phyloP scores from a whole-genome alignment of 2,329 filamentous ascomycete species.

The Polytolypa hystricis region DNA sequence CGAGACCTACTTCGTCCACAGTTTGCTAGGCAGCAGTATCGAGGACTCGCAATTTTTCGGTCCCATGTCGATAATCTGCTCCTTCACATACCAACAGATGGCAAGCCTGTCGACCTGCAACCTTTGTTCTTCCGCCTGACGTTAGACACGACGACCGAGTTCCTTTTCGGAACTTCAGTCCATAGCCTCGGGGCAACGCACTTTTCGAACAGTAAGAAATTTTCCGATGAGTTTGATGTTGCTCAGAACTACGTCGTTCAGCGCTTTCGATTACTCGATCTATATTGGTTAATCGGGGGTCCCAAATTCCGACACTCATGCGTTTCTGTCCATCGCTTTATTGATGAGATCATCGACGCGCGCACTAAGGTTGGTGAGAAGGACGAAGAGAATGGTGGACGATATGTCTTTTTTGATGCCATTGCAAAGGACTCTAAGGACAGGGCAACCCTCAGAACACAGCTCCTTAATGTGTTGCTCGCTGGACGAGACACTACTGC shows the following conservation, averaged over 20 bases:
- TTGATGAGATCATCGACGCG: slow-evolving; percentile 1
- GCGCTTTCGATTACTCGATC: background rate
- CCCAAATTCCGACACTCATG: background rate
- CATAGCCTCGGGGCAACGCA: slow-evolving; percentile 42
- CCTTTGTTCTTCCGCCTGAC: slow-evolving; percentile 45
- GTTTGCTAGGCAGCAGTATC: slow-evolving; percentile 69
- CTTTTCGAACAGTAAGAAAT: slow-evolving; percentile 3
- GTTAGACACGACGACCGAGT: slow-evolving; percentile 68
- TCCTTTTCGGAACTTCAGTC: slow-evolving; percentile 61
- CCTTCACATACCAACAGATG: slow-evolving; percentile 48
- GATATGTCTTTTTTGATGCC: slow-evolving; percentile 55
- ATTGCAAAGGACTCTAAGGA: slow-evolving; percentile 59
- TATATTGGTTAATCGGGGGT: background rate
- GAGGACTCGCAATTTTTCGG: slow-evolving; percentile 67
- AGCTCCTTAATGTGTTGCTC: slow-evolving; percentile 53
- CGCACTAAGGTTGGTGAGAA: slow-evolving; percentile 43
- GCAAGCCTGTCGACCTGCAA: slow-evolving; percentile 15
- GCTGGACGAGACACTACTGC: slow-evolving; percentile 46
- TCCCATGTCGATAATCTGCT: slow-evolving; percentile 58
- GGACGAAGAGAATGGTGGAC: slow-evolving; percentile 58
- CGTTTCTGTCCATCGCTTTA: background rate
- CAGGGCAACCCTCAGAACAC: slow-evolving; percentile 53
- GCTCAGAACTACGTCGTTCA: slow-evolving; percentile 14
- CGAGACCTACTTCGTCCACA: slow-evolving; percentile 65
- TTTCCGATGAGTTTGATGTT: slow-evolving; percentile 31